Evolutionary conservation across 257 asterid species (phyloP).

Genomic region (Solanum neorickii): DNA sequence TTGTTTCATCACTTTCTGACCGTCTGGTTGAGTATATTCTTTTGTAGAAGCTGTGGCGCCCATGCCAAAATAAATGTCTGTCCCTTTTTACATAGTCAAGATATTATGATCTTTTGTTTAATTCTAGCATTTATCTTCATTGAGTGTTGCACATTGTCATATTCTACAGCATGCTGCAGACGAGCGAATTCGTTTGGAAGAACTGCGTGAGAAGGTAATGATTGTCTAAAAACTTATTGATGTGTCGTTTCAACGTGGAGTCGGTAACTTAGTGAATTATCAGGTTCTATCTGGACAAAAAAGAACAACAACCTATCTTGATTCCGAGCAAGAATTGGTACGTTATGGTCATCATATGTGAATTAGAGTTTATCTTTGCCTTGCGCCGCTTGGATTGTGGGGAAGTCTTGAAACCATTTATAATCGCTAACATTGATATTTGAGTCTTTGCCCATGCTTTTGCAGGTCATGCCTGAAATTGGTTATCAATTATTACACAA

Average conservation of each 20-base stretch:
- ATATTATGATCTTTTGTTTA: background rate
- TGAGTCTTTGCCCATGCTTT: constrained; percentile 4
- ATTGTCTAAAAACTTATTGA: constrained; percentile 2
- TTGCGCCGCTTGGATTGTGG: background rate
- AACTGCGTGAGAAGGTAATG: constrained; percentile 68
- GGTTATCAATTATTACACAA: constrained; percentile 80
- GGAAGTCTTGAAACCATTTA: background rate
- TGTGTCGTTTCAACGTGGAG: background rate
- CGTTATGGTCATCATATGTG: constrained; percentile 6
- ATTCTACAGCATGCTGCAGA: constrained; percentile 93
- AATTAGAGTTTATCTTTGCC: background rate
- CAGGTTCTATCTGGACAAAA: constrained; percentile 82
- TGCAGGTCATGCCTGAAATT: constrained; percentile 78
- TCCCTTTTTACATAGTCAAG: background rate
- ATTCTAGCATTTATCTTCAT: background rate
- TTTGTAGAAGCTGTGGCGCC: background rate
- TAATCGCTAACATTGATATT: background rate
- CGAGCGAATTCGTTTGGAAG: constrained; percentile 94
- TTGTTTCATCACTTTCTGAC: background rate
- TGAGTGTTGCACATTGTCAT: constrained; percentile 6
- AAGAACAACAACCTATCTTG: constrained; percentile 58
- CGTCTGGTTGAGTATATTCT: background rate
- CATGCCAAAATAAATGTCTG: background rate
- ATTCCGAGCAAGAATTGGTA: constrained; percentile 75
- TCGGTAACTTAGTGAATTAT: background rate